These are phyloP conservation scores for Euphrasia arctica DNA, from an alignment of 305 asterid genomes.

Conservation along the genomic window DNA sequence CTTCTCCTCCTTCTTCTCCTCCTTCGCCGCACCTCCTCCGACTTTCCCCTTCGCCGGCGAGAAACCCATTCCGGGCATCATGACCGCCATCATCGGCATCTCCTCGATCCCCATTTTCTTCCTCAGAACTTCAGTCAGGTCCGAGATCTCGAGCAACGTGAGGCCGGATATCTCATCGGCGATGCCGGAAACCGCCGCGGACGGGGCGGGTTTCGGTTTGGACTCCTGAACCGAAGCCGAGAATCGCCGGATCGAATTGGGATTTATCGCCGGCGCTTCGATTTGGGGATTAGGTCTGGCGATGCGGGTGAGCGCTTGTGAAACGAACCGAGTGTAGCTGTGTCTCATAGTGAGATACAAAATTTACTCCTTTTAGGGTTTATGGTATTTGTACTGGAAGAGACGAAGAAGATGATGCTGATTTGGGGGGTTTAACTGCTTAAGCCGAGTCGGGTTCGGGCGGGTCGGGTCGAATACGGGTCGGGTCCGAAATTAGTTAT, in stretches of 20 bases:
- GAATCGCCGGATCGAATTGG: conserved; percentile 34
- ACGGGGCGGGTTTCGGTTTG: conserved; percentile 37
- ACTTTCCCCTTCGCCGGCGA: conserved; percentile 55
- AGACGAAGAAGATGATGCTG: conserved; percentile 19
- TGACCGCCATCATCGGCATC: conserved; percentile 87
- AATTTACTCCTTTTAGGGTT: not conserved
- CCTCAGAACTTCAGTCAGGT: conserved; percentile 60
- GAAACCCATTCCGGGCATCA: conserved; percentile 90
- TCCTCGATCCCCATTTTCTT: conserved; percentile 69
- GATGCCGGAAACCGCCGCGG: conserved; percentile 50
- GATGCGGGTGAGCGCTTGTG: conserved; percentile 37
- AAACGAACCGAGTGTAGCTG: conserved; percentile 40
- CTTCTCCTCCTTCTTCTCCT: conserved; percentile 66
- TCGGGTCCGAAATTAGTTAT: not conserved
- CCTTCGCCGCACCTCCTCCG: conserved; percentile 48
- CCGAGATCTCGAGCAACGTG: conserved; percentile 75
- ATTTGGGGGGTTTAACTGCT: conserved; percentile 22
- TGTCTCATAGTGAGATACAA: conserved; percentile 44
- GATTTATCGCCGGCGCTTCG: conserved; percentile 20
- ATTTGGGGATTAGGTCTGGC: conserved; percentile 28
- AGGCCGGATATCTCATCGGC: conserved; percentile 66
- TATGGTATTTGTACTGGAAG: not conserved
- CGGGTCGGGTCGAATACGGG: conserved; percentile 1
- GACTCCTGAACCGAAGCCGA: conserved; percentile 54
- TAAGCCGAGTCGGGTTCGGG: conserved; percentile 26